Percentiles rank a stretch among this genome's conserved stretches.
Evolutionary conservation across 2,329 filamentous ascomycete species (phyloP).

Genomic region (Curvularia eragrostidis): DNA sequence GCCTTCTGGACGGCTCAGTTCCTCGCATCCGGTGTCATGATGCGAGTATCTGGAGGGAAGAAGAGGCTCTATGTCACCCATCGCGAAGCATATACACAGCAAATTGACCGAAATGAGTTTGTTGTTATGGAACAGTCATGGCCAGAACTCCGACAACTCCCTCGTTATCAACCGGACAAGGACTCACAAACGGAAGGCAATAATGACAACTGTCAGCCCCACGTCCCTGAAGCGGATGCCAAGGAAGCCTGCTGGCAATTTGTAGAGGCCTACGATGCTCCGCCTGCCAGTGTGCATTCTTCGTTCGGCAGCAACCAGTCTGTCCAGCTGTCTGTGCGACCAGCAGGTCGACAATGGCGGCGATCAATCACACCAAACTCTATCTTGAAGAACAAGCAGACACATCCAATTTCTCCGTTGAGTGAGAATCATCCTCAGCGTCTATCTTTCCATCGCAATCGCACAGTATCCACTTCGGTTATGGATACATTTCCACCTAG

Average conservation of each 20-base stretch:
- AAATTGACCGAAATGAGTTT: slow-evolving; percentile 48
- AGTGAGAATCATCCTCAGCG: slow-evolving; percentile 42
- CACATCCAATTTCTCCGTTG: slow-evolving; percentile 46
- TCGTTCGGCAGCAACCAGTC: slow-evolving; percentile 53
- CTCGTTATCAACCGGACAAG: slow-evolving; percentile 60
- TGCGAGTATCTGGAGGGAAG: slow-evolving; percentile 68
- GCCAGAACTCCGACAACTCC: slow-evolving; percentile 70
- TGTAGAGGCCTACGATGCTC: slow-evolving; percentile 68
- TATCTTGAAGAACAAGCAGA: slow-evolving; percentile 40
- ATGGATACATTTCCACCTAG: slow-evolving; percentile 30
- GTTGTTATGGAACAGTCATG: slow-evolving; percentile 55
- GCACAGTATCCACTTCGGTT: slow-evolving; percentile 40
- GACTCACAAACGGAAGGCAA: slow-evolving; percentile 43
- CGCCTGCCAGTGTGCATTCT: slow-evolving; percentile 54
- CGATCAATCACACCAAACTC: slow-evolving; percentile 45
- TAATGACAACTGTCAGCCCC: slow-evolving; percentile 45
- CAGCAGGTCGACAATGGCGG: slow-evolving; percentile 44
- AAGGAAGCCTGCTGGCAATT: slow-evolving; percentile 72
- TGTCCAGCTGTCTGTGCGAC: slow-evolving; percentile 43
- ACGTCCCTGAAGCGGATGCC: slow-evolving; percentile 67
- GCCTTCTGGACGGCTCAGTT: slow-evolving; percentile 75
- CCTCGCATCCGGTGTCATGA: slow-evolving; percentile 72
- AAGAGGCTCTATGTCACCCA: slow-evolving; percentile 78
- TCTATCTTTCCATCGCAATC: slow-evolving; percentile 34
- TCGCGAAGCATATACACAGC: slow-evolving; percentile 75